Evolutionary conservation across 345 rosid species (phyloP), one percentile per base, ranked within the genome.

Genomic region (Nephelium lappaceum): DNA sequence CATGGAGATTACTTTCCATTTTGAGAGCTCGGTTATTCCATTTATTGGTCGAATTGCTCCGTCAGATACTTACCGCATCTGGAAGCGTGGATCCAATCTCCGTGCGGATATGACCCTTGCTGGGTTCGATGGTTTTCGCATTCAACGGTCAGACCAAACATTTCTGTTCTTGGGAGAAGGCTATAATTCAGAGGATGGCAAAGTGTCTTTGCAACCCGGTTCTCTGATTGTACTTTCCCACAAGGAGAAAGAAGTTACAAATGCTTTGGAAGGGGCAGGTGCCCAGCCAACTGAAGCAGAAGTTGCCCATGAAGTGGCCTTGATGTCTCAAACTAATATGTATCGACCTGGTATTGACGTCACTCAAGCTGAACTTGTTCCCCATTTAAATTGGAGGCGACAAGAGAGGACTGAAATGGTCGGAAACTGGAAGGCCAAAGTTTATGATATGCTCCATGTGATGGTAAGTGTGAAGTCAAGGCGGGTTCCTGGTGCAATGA

Each of bases 271-370:
- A 83, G 98, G 98, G 77, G 99, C 98, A 55, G 98, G 99, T 69
- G 86, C 93, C 6, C 97, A 89, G 81, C 98, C 98, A 5, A 94
- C 98, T 15, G 98, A 97, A 77, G 88, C 97, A 21, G 98, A 94
- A 84, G 97, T 97, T 80, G 90, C 97, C 76, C 92, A 92, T 79
- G 98, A 97, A 83, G 99, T 97, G 74, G 87, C 94, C 53, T 77
- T 90, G 83, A 94, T 97, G 99, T 97, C 98, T 69, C 95, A 97
- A 87, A 97, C 99, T 78, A 94, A 93, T 67, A 97, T 94, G 98
- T 97, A 91, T 81, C 91, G 99, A 81, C 99, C 99, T 27, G 98
- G 99, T n/a, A 94, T 97, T 68, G 98, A 97, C 83, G 99, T 97
- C 23, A 93, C 98, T 73, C 97, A 97, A 79, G 98, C 99, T 71